Conservation (phyloP, 768 basidiomycete species). For the Auriscalpium microsporum region DNA sequence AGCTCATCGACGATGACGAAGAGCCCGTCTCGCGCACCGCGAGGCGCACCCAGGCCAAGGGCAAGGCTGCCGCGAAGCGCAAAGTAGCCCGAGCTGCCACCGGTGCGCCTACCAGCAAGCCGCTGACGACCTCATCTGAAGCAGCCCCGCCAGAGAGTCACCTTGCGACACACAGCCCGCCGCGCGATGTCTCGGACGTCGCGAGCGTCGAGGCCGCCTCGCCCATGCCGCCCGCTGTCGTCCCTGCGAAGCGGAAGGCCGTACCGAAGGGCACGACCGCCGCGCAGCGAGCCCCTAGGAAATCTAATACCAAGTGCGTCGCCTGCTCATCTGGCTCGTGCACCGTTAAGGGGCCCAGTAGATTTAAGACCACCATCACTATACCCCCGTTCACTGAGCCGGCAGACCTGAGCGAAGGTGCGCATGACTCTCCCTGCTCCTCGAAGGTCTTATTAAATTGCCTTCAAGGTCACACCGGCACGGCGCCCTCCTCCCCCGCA, state of each 20-base stretch:
- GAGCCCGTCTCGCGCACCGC: constrained; percentile 15
- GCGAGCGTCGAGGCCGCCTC: constrained; percentile 6
- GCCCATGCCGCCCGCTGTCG: background rate
- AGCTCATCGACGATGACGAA: constrained; percentile 75
- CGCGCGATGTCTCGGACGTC: constrained; percentile 7
- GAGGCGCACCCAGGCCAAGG: constrained; percentile 10
- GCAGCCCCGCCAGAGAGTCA: background rate
- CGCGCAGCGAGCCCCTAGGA: constrained; percentile 22
- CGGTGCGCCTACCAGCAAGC: background rate
- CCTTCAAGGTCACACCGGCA: constrained; percentile 12
- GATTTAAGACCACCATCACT: background rate
- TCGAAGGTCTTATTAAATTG: background rate
- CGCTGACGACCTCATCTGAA: constrained; percentile 1
- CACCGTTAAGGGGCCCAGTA: background rate
- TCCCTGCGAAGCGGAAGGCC: constrained; percentile 18
- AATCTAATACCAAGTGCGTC: constrained; percentile 24
- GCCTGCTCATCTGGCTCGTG: background rate
- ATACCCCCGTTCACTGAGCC: constrained; percentile 16
- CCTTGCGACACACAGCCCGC: background rate
- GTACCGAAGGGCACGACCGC: constrained; percentile 17
- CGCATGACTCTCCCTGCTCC: background rate
- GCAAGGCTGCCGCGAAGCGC: constrained; percentile 9
- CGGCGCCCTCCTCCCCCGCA: constrained; percentile 14
- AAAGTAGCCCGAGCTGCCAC: background rate
- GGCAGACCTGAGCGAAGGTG: constrained; percentile 4